Evolutionary conservation across 176 grass and related monocot genomes (phyloP), one percentile per base, ranked within the genome.

Genomic region (maize (Zea mays)): DNA sequence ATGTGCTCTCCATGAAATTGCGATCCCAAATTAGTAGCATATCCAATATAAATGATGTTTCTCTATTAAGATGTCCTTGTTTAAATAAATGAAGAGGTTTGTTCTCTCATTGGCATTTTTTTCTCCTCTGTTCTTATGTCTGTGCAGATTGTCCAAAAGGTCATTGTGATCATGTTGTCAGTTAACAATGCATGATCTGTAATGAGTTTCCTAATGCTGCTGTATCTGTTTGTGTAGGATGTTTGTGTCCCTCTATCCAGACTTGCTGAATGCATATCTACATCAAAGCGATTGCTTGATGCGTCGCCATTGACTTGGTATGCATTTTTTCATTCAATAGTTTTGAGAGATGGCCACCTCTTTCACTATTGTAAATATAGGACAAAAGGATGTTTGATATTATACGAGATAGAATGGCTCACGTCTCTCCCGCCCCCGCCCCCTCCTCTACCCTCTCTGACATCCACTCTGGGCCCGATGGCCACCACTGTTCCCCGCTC

Each of bases 251-350:
- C 96, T 61, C 87, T 95, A 65, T 99, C 96, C 71, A 92, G 90
- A 75, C 87, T 99, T 76, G 96, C 96, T 81, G 90, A 99, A 79
- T 99, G 96, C 80, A 93, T 99, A 90, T 90, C 92, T 81, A 69
- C 83, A 70, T 99, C 96, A 68, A 99, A 99, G 71, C 41, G 71
- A 61, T 69, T 87, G 48, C 90, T 99, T 76, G 96, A 99, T 87
- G 96, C 90, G 47, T 99, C 96, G 12, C 13, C 87, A 70, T 87
- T 95, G 82, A 88, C 91, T 41, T 99, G 92, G 96, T 98, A 92
- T 71, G 62, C 57, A 40, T 73, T 84, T 60, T 54, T 61, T 73
- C 63, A 49, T 79, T 67, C 67, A 85, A 50, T 66, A 57, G n/a
- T 58, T 58, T 58, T 0, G 8, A 58, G 55, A 10, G 8, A 10